Percentiles rank a stretch among this genome's conserved stretches.
Conservation (phyloP, 805 yeast species). For the Blastobotrys mokoenaii region DNA sequence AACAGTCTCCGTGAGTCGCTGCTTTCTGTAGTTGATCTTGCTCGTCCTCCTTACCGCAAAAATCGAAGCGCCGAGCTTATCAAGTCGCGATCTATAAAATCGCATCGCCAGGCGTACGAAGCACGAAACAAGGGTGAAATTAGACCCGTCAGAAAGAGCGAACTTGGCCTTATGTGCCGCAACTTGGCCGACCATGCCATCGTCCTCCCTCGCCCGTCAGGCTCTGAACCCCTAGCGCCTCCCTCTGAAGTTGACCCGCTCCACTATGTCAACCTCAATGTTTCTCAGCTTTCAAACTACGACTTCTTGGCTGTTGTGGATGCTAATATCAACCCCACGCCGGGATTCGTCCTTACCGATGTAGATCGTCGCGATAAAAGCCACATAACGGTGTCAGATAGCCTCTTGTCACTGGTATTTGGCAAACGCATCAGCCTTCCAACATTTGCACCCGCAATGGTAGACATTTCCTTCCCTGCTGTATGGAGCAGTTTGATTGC, state of each 20-base stretch:
- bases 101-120: too few relatives aligned
- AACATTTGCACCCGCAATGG: slow-evolving; percentile 32
- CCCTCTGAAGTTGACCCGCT: slow-evolving; percentile 41
- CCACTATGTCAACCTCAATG: slow-evolving; percentile 37
- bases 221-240: slow-evolving; percentile 34
- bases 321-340: slow-evolving; percentile 16
- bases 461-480: slow-evolving; percentile 42
- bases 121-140: not conserved
- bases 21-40: not conserved
- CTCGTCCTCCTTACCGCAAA: too few relatives aligned
- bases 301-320: slow-evolving; percentile 45
- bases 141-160: not conserved
- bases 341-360: slow-evolving; percentile 22
- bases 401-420: slow-evolving; percentile 14
- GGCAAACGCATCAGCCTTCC: slow-evolving; percentile 31
- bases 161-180: slow-evolving; percentile 30
- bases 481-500: slow-evolving; percentile 57
- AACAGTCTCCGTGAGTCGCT: not conserved
- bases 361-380: slow-evolving; percentile 22
- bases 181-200: slow-evolving; percentile 34
- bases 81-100: too few relatives aligned
- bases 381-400: slow-evolving; percentile 15
- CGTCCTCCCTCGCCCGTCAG: slow-evolving; percentile 39
- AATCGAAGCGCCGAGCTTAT: too few relatives aligned
- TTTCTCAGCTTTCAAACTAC: slow-evolving; percentile 34